Conservation (phyloP, 2,329 filamentous ascomycete genomes). For the Scopulariopsis brevicaulis region DNA sequence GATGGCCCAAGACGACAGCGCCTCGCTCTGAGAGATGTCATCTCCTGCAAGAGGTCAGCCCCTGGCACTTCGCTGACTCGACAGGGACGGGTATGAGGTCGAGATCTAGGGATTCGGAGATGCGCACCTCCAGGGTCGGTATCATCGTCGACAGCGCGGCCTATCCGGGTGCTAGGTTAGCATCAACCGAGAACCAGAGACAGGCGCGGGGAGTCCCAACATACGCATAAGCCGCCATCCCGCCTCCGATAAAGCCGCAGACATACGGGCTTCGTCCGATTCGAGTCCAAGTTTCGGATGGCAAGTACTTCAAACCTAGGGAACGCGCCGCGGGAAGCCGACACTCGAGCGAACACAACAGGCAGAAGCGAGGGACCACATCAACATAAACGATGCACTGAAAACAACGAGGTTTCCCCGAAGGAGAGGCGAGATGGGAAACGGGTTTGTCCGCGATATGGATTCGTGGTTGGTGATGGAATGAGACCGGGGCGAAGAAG, state of each 20-base stretch:
- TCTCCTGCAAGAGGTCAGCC: slow-evolving; percentile 26
- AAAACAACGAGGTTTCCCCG: not conserved
- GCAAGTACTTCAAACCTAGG: not conserved
- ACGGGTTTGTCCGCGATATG: not conserved
- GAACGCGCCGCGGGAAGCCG: slow-evolving; percentile 2
- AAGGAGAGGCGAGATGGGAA: not conserved
- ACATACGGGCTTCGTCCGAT: not conserved
- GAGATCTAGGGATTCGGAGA: not conserved
- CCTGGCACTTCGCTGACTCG: not conserved
- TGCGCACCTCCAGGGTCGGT: slow-evolving; percentile 9
- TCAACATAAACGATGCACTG: slow-evolving; percentile 1
- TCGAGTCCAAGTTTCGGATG: not conserved
- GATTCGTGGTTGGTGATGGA: not conserved
- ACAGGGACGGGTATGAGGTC: not conserved
- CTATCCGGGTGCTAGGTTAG: not conserved
- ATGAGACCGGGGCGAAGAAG: not conserved
- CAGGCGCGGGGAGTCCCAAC: not conserved
- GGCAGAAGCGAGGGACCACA: not conserved
- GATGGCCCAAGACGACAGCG: slow-evolving; percentile 91
- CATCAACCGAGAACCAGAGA: not conserved
- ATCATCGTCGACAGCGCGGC: slow-evolving; percentile 9
- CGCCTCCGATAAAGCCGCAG: slow-evolving; percentile 5
- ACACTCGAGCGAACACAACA: slow-evolving; percentile 3
- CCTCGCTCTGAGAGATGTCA: slow-evolving; percentile 84
- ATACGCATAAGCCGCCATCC: slow-evolving; percentile 9